These are phyloP conservation scores for Andalucia godoyi DNA, from an alignment of 78 protist species.

Conservation along the genomic window DNA sequence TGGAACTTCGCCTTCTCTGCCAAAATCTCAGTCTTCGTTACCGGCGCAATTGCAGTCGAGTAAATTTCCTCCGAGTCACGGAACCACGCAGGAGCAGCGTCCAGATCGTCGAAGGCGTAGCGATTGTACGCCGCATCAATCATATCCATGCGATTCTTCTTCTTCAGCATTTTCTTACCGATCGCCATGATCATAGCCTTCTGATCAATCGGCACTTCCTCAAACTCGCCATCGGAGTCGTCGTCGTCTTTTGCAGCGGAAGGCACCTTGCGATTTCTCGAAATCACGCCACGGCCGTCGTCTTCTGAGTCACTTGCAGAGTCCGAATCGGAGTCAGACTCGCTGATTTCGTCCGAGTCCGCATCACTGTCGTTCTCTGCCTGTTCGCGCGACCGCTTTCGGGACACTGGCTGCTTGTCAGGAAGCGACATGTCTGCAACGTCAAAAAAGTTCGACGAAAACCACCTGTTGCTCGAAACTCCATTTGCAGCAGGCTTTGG, in stretches of 20 bases:
- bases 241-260: not conserved
- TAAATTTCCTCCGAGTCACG: slow-evolving; percentile 44
- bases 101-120: slow-evolving; percentile 47
- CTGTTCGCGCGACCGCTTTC: no score
- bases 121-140: slow-evolving; percentile 68
- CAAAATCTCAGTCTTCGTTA: slow-evolving; percentile 42
- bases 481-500: no score
- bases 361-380: not conserved
- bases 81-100: slow-evolving; percentile 65
- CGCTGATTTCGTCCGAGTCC: not conserved
- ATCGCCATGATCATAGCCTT: slow-evolving; percentile 39
- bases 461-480: no score
- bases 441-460: no score
- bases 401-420: no score
- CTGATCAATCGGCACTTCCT: slow-evolving; percentile 23
- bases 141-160: slow-evolving; percentile 37
- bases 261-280: not conserved
- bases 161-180: slow-evolving; percentile 34
- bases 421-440: no score
- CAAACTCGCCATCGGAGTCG: slow-evolving; percentile 11
- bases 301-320: not conserved
- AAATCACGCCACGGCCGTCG: not conserved
- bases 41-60: slow-evolving; percentile 31
- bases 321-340: not conserved
- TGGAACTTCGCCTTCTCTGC: slow-evolving; percentile 2